Evolutionary conservation across 208 protist genomes (phyloP), one percentile per base, ranked within the genome.

Genomic region (Trypanosoma vivax): DNA sequence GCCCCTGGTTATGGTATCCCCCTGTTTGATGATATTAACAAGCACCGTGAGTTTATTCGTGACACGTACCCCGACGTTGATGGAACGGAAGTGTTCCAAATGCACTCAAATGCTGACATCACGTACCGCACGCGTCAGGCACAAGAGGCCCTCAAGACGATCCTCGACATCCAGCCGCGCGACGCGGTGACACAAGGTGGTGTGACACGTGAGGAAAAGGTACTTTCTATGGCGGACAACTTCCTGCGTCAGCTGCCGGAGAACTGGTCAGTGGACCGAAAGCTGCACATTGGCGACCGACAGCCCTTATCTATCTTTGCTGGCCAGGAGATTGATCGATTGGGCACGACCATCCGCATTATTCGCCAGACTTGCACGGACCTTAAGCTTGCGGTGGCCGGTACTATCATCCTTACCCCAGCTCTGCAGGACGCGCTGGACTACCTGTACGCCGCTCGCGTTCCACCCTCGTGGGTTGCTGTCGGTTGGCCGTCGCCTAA

Each of bases 21-120:
- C 4, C 69, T 88, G 35, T 94, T 94, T 66, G 90, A 96, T 69
- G 90, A 96, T 54, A 95, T 95, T 68, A 90, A 92, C 65, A 85
- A 83, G 54, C 88, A 95, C 65, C 79, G 88, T 37, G 89, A 97
- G 38, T 97, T 94, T 53, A 88, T 97, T 54, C 79, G 97, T 33
- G 88, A 97, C 53, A 85, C 77, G n/a, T 88, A 98, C 60, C 95
- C 96, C 13, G 82, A 90, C 33, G 88, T 95, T 41, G 97, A 99
- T 83, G 81, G 77, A 13, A 97, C 98, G 5, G 93, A 98, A 70
- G 89, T 98, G 37, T 98, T 99, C 68, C 96, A 97, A 38, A 90
- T 99, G 73, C 95, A 99, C 73, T 54, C 89, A 24, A 98, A 98
- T 79, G 96, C 97, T 37, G 93, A 97, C 62, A 97, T 97, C 61